Evolutionary conservation across 148 eudicot species (phyloP), one percentile per base, ranked within the genome.

Genomic region (Fagopyrum tataricum): DNA sequence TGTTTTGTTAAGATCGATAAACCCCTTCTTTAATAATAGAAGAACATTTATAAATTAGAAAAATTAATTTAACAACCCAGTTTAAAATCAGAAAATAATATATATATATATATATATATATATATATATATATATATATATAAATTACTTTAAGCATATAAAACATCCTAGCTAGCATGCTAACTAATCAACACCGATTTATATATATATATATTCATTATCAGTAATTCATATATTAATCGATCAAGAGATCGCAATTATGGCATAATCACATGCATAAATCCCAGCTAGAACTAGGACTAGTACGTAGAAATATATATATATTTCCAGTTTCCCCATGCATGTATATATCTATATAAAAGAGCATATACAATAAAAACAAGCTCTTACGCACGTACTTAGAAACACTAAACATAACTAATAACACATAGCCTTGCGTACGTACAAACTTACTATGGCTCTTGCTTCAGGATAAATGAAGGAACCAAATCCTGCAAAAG

Each of bases 401-500:
- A 20, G 8, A 21, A 7, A 2, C 8, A 17, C 31, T 56, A 9
- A 18, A 12, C 5, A n/a, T n/a, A n/a, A n/a, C n/a, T n/a, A n/a
- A n/a, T n/a, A n/a, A n/a, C n/a, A n/a, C n/a, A n/a, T n/a, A n/a
- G n/a, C n/a, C n/a, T n/a, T n/a, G n/a, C n/a, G 31, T 2, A 26
- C 31, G 31, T 26, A 26, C 31, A 26, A 61, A 11, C 31, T 4
- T 0, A 70, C 44, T 26, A 90, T 9, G 87, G 94, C 72, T 93
- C 96, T 83, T 84, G 85, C 76, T 93, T 93, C 2, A 87, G 84
- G 73, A 85, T 69, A 72, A 82, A 84, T 20, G 96, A 75, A 44
- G 96, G 96, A 72, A 93, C 84, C 83, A 93, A 75, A 74, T 93
- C 98, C 59, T 93, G 96, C 72, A 93, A 78, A 17, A 93, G 92